Base-by-base conservation (phyloP, 2,329 filamentous ascomycete genomes). In the Fusarium foetens region DNA sequence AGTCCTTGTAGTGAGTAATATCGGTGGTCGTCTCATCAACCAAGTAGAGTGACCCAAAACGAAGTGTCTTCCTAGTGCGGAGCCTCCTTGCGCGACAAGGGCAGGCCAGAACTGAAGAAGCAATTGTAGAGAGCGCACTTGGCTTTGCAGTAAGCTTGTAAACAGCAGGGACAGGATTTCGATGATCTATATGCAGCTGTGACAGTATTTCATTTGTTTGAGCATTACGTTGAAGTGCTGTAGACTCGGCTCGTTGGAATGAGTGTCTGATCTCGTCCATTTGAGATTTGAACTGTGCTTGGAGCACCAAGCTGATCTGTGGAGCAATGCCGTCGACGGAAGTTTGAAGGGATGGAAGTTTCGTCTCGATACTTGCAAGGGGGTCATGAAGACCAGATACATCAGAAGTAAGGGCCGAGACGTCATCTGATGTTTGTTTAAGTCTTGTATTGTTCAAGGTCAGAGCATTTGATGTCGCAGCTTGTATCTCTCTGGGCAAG, bases 131-230 rank as follows among this genome's bases (percentile, higher is more conserved):
- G 6, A 58, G 23, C 19, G 19, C 35, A 16, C 52, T 58, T 49
- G 42, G 52, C 25, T 14, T 58, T 21, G 42, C 46, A 17, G 36
- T 42, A 7, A 58, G 10, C 8, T 17, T 48, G 5, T 25, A 21
- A 14, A 41, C 10, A 5, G 13, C 16, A 9, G 29, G 8, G 8
- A 3, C 5, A 3, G 9, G n/a, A 2, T 27, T 29, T 4, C 2
- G 2, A 10, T 21, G 1, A 12, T 39, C n/a, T 0, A 39, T 35
- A 7, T 8, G 8, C 4, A 58, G 23, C 6, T 21, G 27, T 4
- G 59, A 58, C 2, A 63, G 3, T 2, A 58, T 16, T 12, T 58
- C 52, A 1, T 14, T 48, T 19, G 12, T 48, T n/a, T n/a, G 8
- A 5, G 10, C 6, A 10, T 63, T 9, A 8, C 35, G 36, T 7